Evolutionary conservation across 306 rosid genomes (phyloP), one percentile per base, ranked within the genome.

Genomic region (Erythrophleum fordii): DNA sequence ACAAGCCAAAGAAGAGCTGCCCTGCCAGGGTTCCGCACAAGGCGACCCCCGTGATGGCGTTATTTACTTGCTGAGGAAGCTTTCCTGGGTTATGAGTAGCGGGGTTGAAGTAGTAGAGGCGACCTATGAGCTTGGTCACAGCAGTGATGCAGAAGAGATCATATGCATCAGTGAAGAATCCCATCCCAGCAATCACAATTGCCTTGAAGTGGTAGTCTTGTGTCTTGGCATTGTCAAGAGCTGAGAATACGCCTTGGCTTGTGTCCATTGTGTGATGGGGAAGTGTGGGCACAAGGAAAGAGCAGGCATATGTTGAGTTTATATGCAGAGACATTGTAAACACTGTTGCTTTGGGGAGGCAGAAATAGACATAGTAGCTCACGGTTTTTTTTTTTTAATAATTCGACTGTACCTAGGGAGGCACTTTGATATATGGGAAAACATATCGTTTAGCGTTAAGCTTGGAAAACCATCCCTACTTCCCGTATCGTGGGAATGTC

Each of bases 1-100:
- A 87, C 87, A 87, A 89, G 92, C 92, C 90, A 89, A 89, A 89
- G 90, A 87, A 85, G 90, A 89, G 87, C 18, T 89, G 88, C 28
- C 90, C 90, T 2, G 83, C 79, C 0, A 87, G 80, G 64, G 88
- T 87, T 0, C 91, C 93, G 5, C 89, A 87, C 66, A 90, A 73
- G 6, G 91, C 93, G 14, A 84, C 87, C 0, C 90, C 91, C 0
- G 87, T 86, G 69, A 90, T 85, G 67, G 93, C 90, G 28, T 82
- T 90, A 87, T 77, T 87, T 26, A 87, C 83, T 1, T 80, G 29
- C 0, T 1, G 44, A 37, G 93, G 93, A 70, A 87, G 90, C 68
- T 29, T 72, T 25, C 88, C 91, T 10, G 89, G 90, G 23, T 6
- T 69, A 6, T 53, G 12, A 11, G 23, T 71, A 0, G 42, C 7